phyloP scores from a whole-genome alignment of 139 green algal species.

The Chlorella vulgaris region DNA sequence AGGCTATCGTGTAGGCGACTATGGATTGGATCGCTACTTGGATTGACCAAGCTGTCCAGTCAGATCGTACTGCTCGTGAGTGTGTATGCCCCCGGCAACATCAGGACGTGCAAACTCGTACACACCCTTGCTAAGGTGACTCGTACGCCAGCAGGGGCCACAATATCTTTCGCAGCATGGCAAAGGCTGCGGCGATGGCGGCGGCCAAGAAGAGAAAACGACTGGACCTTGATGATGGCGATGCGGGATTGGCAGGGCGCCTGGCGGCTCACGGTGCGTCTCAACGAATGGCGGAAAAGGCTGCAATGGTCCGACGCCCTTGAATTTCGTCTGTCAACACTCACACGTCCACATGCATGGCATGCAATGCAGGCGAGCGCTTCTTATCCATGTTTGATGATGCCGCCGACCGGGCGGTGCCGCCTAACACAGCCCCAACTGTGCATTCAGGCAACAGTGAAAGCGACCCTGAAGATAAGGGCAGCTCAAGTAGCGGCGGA shows the following conservation, averaged over 20 bases:
- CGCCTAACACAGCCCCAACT: background rate
- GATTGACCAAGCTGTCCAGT: too few relatives aligned
- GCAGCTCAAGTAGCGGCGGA: background rate
- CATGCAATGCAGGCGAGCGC: constrained; percentile 46
- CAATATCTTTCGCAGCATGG: too few relatives aligned
- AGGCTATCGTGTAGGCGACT: too few relatives aligned
- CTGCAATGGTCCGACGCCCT: too few relatives aligned
- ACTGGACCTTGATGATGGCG: background rate
- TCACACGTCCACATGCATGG: background rate
- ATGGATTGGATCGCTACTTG: too few relatives aligned
- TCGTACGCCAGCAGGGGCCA: too few relatives aligned
- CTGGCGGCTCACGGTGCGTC: constrained; percentile 28
- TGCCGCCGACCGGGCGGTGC: background rate
- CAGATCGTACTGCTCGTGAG: too few relatives aligned
- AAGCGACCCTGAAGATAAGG: background rate
- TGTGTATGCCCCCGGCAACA: too few relatives aligned
- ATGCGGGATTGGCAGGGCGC: background rate
- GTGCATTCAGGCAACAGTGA: too few relatives aligned
- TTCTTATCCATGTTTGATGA: constrained; percentile 69
- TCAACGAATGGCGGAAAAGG: background rate
- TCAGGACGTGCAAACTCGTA: too few relatives aligned
- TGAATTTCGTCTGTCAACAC: too few relatives aligned
- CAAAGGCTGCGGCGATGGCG: background rate
- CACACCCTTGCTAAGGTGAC: too few relatives aligned
- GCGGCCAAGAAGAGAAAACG: background rate